phyloP scores from a whole-genome alignment of 805 yeast genomes.

The Lachancea cidri region DNA sequence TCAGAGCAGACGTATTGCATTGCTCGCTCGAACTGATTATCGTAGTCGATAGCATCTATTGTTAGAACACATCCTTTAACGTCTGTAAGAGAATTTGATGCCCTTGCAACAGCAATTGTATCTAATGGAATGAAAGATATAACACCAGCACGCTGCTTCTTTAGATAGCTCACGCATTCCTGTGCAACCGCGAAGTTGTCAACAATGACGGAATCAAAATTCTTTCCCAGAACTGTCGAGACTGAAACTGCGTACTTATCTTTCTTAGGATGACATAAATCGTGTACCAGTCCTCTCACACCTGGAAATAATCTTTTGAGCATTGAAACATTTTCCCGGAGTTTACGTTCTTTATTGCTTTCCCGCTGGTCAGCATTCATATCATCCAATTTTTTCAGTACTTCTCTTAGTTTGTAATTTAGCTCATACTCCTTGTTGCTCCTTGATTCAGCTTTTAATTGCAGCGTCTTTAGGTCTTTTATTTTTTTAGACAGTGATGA shows the following conservation, averaged over 20 bases:
- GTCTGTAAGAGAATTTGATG: slow-evolving; percentile 32
- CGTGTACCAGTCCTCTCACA: slow-evolving; percentile 75
- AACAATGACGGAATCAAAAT: slow-evolving; percentile 80
- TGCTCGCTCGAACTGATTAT: slow-evolving; percentile 64
- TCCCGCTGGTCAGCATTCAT: slow-evolving; percentile 73
- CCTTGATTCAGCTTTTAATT: slow-evolving; percentile 37
- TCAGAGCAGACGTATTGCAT: slow-evolving; percentile 75
- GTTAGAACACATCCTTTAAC: slow-evolving; percentile 39
- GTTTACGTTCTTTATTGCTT: slow-evolving; percentile 57
- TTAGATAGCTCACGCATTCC: slow-evolving; percentile 71
- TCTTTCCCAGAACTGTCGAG: slow-evolving; percentile 69
- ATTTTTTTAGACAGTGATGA: slow-evolving; percentile 18
- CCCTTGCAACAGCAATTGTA: slow-evolving; percentile 62
- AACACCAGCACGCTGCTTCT: slow-evolving; percentile 78
- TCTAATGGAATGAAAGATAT: slow-evolving; percentile 89
- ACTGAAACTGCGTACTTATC: slow-evolving; percentile 69
- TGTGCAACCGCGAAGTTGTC: slow-evolving; percentile 64
- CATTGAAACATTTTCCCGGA: slow-evolving; percentile 67
- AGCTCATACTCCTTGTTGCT: slow-evolving; percentile 50
- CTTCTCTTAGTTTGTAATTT: slow-evolving; percentile 58
- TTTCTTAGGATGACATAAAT: slow-evolving; percentile 71
- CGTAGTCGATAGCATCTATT: slow-evolving; percentile 68
- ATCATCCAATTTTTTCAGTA: slow-evolving; percentile 60
- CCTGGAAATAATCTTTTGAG: slow-evolving; percentile 77
- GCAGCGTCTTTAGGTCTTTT: slow-evolving; percentile 35